Evolutionary conservation across 257 asterid genomes (phyloP), one percentile per base, ranked within the genome.

Genomic region (Echium plantagineum): DNA sequence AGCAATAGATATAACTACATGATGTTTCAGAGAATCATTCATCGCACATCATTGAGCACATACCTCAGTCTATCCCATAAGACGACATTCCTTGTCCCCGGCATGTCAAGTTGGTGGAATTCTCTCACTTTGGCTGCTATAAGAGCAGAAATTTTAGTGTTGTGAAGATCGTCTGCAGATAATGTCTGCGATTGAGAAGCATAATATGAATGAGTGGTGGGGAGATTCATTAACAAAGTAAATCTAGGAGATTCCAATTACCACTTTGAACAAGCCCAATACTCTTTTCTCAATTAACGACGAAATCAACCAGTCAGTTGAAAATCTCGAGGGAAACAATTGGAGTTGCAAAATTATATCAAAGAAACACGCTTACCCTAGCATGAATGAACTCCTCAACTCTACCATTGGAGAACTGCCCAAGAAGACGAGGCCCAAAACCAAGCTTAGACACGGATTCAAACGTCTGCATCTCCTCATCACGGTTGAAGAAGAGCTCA

Each of bases 371-470:
- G 64, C 85, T 63, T 84, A 93, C 99, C 95, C 85, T 86, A 9
- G 94, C 95, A 68, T 83, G 75, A 75, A 93, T 81, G 81, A 89
- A 93, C 80, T 93, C 96, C 69, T 93, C 99, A 54, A 93, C 89
- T 63, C 99, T 72, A 9, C 99, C 99, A 58, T 69, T 72, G 0
- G 64, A n/a, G 69, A 81, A 93, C 26, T 72, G 84, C 21, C 85
- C 95, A 2, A 84, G 81, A 66, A 93, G 86, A 66, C 70, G 71
- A 21, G 99, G 99, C 3, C 98, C 99, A 48, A 80, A 72, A 5
- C 97, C 99, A 42, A 63, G 85, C 61, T 6, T 63, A 17, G 96
- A 84, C 21, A 93, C 19, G 56, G 62, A 69, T 63, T 83, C 77
- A 22, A 93, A 89, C 19, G 94, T 81, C 64, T 67, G 73, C 60